Evolutionary conservation across 164 flowering plant genomes (phyloP).

Genomic region (Nelumbo lutea): DNA sequence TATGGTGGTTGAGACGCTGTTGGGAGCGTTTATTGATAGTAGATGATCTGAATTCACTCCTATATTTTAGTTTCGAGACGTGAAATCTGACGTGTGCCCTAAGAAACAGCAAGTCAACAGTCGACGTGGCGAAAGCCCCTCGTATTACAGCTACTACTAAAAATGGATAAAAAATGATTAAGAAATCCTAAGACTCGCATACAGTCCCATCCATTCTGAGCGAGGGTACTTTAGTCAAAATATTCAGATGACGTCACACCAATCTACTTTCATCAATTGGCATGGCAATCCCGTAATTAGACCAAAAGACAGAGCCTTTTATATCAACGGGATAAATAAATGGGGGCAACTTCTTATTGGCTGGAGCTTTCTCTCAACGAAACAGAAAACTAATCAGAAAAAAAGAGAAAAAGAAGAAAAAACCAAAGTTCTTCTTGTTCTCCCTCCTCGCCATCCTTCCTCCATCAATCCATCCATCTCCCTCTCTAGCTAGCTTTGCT

Average conservation of each 20-base stretch:
- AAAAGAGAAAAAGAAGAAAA: no score
- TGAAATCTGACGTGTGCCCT: no score
- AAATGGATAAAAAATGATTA: not conserved
- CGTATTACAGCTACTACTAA: not conserved
- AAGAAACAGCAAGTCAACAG: no score
- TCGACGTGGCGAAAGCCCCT: no score
- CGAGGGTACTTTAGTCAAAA: not conserved
- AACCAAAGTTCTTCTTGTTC: no score
- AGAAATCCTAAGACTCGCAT: not conserved
- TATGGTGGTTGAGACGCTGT: no score
- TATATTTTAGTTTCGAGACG: no score
- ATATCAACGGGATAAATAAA: not conserved
- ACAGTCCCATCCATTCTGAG: not conserved
- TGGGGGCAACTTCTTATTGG: not conserved
- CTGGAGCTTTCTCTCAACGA: no score
- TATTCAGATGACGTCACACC: not conserved
- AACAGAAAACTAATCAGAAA: no score
- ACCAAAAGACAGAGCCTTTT: not conserved
- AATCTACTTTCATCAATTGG: not conserved
- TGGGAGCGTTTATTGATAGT: no score
- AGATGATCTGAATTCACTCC: no score
- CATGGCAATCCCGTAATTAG: not conserved
- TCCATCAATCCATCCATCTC: not conserved
- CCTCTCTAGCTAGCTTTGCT: not conserved
- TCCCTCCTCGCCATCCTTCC: not conserved